Evolutionary conservation across 495 filamentous ascomycete species (phyloP).

Genomic region (Lophiotrema nucula): DNA sequence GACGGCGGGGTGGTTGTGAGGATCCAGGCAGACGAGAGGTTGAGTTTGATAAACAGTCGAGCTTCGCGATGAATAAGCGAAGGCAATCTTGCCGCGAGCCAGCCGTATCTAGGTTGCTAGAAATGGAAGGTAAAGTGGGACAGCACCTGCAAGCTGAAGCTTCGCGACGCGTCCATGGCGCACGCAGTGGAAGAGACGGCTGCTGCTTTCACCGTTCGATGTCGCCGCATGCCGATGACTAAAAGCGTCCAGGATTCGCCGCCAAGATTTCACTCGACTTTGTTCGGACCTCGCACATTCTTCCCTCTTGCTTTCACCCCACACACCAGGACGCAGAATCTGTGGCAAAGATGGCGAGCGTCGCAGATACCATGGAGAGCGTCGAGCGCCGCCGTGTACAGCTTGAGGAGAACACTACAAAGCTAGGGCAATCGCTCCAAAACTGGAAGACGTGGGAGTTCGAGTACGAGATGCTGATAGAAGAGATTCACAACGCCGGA

Average conservation of each 20-base stretch:
- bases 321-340: not conserved
- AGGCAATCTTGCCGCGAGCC: no score
- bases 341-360: slow-evolving; percentile 22
- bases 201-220: not conserved
- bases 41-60: not conserved
- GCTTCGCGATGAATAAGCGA: no score
- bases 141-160: not conserved
- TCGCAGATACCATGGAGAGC: slow-evolving; percentile 26
- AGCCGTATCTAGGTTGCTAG: not conserved
- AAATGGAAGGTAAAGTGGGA: not conserved
- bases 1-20: not conserved
- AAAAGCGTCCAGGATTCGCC: no score
- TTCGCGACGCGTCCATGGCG: not conserved
- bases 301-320: not conserved
- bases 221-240: no score
- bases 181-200: not conserved
- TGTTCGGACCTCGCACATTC: not conserved
- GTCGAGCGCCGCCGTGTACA: slow-evolving; percentile 73
- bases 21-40: not conserved
- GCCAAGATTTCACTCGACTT: no score
- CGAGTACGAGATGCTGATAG: slow-evolving; percentile 85
- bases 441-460: slow-evolving; percentile 88
- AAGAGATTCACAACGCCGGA: slow-evolving; percentile 58
- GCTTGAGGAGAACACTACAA: slow-evolving; percentile 71
- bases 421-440: slow-evolving; percentile 71